Conservation (phyloP, 2,329 filamentous ascomycete genomes). For the Aspergillus tamarii region DNA sequence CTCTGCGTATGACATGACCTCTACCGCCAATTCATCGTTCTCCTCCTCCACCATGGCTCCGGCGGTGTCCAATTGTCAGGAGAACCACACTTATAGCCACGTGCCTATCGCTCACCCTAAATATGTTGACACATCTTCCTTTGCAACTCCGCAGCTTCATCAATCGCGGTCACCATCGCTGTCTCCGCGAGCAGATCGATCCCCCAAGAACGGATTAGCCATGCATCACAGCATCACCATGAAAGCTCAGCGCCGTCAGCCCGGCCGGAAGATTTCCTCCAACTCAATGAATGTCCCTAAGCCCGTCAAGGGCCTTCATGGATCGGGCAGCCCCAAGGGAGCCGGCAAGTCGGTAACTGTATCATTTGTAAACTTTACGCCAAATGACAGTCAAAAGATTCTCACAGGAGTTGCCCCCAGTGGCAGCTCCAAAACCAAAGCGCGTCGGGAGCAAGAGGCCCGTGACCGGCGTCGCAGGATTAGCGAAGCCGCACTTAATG, state of each 20-base stretch:
- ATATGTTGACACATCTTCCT: slow-evolving; percentile 33
- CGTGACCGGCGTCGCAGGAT: slow-evolving; percentile 67
- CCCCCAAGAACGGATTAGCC: slow-evolving; percentile 32
- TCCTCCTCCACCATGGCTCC: slow-evolving; percentile 27
- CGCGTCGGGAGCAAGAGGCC: slow-evolving; percentile 85
- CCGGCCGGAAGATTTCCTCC: slow-evolving; percentile 45
- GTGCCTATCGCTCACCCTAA: slow-evolving; percentile 25
- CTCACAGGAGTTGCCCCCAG: slow-evolving; percentile 89
- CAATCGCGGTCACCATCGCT: slow-evolving; percentile 42
- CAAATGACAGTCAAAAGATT: slow-evolving; percentile 74
- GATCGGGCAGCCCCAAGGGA: slow-evolving; percentile 36
- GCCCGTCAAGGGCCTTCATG: slow-evolving; percentile 33
- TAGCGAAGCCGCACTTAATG: slow-evolving; percentile 46
- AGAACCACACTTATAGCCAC: slow-evolving; percentile 21
- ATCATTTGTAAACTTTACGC: slow-evolving; percentile 88
- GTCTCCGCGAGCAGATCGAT: slow-evolving; percentile 38
- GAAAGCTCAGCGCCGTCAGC: slow-evolving; percentile 40
- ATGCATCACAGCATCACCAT: slow-evolving; percentile 30
- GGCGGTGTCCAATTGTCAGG: slow-evolving; percentile 17
- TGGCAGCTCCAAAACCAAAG: slow-evolving; percentile 91
- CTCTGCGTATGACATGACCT: slow-evolving; percentile 38
- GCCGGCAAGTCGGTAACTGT: slow-evolving; percentile 50
- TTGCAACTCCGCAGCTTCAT: slow-evolving; percentile 33
- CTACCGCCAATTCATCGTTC: slow-evolving; percentile 33
- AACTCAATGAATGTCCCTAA: slow-evolving; percentile 37